Evolutionary conservation across 495 filamentous ascomycete species (phyloP).

Genomic region (Delitschia confertaspora): DNA sequence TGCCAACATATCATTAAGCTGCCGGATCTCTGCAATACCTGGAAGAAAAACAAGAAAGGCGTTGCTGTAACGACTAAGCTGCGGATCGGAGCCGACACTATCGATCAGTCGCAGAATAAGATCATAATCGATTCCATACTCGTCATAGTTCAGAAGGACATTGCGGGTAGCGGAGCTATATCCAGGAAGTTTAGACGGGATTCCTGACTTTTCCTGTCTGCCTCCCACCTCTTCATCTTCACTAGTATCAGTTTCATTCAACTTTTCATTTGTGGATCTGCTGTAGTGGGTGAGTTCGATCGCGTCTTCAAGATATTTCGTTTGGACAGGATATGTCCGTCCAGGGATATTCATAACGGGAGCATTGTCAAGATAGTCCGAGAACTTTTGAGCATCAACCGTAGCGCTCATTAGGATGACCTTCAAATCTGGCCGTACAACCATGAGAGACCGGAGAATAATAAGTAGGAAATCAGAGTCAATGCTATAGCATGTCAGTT

Average conservation of each 20-base stretch:
- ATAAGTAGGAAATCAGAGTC: conserved; percentile 93
- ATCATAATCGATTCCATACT: conserved; percentile 78
- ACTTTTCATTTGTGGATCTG: conserved; percentile 1
- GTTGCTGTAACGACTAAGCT: conserved; percentile 65
- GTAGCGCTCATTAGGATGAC: conserved; percentile 96
- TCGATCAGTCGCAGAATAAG: conserved; percentile 67
- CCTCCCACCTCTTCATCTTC: conserved; percentile 48
- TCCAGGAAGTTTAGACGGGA: conserved; percentile 43
- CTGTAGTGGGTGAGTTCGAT: conserved; percentile 56
- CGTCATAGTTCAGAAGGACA: conserved; percentile 66
- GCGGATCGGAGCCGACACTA: conserved; percentile 56
- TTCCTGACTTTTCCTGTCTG: conserved; percentile 21
- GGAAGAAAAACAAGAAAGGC: conserved; percentile 92
- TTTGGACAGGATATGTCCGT: conserved; percentile 82
- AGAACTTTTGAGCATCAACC: conserved; percentile 83
- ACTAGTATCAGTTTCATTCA: conserved; percentile 22
- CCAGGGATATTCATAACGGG: conserved; percentile 85
- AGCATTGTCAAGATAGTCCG: conserved; percentile 72
- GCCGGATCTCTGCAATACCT: conserved; percentile 85
- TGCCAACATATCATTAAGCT: conserved; percentile 70
- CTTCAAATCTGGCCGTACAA: conserved; percentile 60
- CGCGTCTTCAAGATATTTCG: conserved; percentile 84
- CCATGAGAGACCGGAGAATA: conserved; percentile 71
- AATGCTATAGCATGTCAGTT: conserved; percentile 44
- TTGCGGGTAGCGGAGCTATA: conserved; percentile 69